Base-by-base conservation (phyloP, 2,329 filamentous ascomycete species). In the Pseudogymnoascus sp. region DNA sequence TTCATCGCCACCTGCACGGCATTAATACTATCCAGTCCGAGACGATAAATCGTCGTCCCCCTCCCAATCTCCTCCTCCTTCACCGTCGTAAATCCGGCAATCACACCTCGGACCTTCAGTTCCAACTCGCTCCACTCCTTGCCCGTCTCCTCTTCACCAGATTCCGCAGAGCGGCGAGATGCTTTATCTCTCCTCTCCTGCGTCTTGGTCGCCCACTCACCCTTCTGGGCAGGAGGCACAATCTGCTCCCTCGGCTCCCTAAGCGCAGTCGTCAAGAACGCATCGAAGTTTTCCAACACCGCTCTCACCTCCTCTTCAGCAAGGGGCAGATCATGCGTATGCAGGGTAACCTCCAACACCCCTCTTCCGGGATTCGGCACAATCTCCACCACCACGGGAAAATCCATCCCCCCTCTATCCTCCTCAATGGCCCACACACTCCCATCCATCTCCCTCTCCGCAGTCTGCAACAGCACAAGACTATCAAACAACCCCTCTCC, bases 11-110 rank as follows among this genome's bases (percentile, higher is more conserved):
- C 78, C 69, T 96, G 92, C 4, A 87, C 81, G 0, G 91, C 89
- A 63, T 88, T 92, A 68, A 97, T 94, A 70, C 92, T 97, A 73
- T 97, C 92, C 3, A 97, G 77, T 0, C 93, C 93, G n/a, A 96
- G 82, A 62, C 88, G 86, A 68, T 93, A 96, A 57, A 97, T 90
- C 0, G 89, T 91, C 0, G 85, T 90, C 8, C 81, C 70, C 11
- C 78, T 79, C 3, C 71, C 68, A 54, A 96, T 86, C 0, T 74
- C 75, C 0, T 77, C 68, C 1, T 70, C 61, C 0, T 81, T 71
- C 4, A 81, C 73, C 1, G 78, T 75, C 0, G 88, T 85, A 22
- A 94, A 78, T 6, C 74, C 74, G 71, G 78, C 65, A 74, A 79
- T 65, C 67, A 75, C 25, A 68, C 73, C 20, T 74, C 79, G 67